Conservation (phyloP, 2,329 filamentous ascomycete genomes). For the Epicoccum sorghinum region DNA sequence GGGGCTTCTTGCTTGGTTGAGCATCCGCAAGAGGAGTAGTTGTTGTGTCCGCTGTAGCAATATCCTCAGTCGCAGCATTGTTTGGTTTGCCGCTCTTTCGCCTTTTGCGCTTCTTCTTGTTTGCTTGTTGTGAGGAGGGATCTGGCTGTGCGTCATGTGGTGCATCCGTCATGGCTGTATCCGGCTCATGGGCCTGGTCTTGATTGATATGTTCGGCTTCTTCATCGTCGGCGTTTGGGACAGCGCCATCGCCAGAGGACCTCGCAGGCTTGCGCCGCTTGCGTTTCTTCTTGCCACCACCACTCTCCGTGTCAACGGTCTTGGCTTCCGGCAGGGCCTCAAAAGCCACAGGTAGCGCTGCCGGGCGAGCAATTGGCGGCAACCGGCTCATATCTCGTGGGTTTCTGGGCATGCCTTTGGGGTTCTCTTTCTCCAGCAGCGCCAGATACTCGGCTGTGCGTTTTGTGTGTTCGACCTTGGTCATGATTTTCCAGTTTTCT, state of each 20-base stretch:
- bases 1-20: constrained; percentile 25
- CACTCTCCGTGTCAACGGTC: constrained; percentile 4
- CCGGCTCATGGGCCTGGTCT: not conserved
- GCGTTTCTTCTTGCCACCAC: constrained; percentile 27
- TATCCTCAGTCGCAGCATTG: constrained; percentile 1
- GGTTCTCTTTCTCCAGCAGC: constrained; percentile 31
- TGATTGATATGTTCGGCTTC: not conserved
- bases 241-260: not conserved
- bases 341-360: constrained; percentile 19
- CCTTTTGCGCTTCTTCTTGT: constrained; percentile 33
- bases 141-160: constrained; percentile 4
- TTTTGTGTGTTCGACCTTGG: constrained; percentile 41
- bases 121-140: not conserved
- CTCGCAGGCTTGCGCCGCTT: constrained; percentile 29
- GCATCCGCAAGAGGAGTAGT: constrained; percentile 6
- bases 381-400: constrained; percentile 9
- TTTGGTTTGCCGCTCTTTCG: constrained; percentile 21
- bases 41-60: constrained; percentile 10
- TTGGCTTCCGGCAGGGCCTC: not conserved
- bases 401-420: constrained; percentile 22
- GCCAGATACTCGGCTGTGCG: constrained; percentile 40
- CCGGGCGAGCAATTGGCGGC: constrained; percentile 30
- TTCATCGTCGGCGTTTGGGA: too few relatives aligned
- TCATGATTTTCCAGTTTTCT: constrained; percentile 45
- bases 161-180: not conserved